Percentiles rank a stretch among this genome's conserved stretches.
Conservation (phyloP, 2,329 filamentous ascomycete genomes). For the Biscogniauxia sp. region DNA sequence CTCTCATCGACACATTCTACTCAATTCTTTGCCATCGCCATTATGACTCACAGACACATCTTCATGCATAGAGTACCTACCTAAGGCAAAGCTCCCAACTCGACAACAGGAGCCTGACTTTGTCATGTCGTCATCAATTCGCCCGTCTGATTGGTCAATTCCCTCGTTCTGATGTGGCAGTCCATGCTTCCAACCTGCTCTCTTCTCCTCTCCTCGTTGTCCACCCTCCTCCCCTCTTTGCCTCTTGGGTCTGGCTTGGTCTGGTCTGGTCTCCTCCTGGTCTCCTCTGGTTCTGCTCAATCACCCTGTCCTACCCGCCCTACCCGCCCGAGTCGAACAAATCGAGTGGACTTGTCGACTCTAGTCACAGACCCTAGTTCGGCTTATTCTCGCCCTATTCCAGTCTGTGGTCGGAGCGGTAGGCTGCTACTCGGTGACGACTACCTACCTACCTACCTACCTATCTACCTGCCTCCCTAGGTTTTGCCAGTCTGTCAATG, state of each 20-base stretch:
- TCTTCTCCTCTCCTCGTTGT: conserved; percentile 1
- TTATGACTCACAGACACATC: conserved; percentile 23
- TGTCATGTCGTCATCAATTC: conserved; percentile 18
- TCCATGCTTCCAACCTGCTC: conserved; percentile 2
- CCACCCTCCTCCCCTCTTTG: neutral
- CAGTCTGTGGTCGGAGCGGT: neutral
- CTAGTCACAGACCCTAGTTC: conserved; percentile 2
- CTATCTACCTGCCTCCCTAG: too few species aligned
- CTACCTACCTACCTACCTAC: too few species aligned
- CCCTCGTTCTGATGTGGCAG: conserved; percentile 2
- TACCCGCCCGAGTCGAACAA: neutral
- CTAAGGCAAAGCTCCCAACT: conserved; percentile 7
- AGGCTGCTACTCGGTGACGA: conserved; percentile 20
- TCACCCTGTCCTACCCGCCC: neutral
- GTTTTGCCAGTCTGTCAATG: conserved; percentile 8
- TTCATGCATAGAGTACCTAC: neutral
- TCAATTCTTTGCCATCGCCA: conserved; percentile 12
- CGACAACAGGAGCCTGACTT: conserved; percentile 6
- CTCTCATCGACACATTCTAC: conserved; percentile 3
- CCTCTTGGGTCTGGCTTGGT: conserved; percentile 1
- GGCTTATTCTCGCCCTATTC: neutral
- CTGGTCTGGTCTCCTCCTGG: too few species aligned
- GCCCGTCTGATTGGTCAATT: conserved; percentile 26
- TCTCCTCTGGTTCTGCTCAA: neutral
- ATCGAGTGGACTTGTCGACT: neutral